Base-by-base conservation (phyloP, 2,329 filamentous ascomycete species). In the Penicillium sp. region DNA sequence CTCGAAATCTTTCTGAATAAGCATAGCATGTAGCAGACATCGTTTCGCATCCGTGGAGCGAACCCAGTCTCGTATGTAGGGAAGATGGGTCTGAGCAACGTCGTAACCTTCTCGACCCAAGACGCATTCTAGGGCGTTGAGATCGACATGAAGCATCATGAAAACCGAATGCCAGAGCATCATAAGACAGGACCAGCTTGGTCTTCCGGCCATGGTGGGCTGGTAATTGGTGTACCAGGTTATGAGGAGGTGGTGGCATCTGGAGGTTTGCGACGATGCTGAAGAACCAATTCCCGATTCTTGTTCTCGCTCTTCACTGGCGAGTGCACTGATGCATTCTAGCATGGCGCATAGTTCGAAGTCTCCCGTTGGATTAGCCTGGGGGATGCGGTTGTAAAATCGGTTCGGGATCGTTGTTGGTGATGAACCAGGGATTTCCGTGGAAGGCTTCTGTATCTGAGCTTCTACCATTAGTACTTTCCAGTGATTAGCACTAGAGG, bases 111-210 rank as follows among this genome's bases (percentile, higher is more conserved):
- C 57, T 16, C 57, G 50, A 11, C 57, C 57, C 8, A 21, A 48
- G 35, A 54, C 51, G n/a, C 51, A 57, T 55, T 60, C 57, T n/a
- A 60, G 47, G 22, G 48, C 48, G 42, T 71, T 64, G 26, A 71
- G 65, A 45, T 71, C 65, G 1, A 62, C 60, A 55, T 66, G 60
- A 0, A 71, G 56, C 11, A 48, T 60, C 45, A 72, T 71, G 43
- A 65, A 68, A 8, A 63, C 57, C 1, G 62, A 65, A 46, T 72
- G 69, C 70, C 70, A 72, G 31, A 71, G 62, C 7, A 68, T 55
- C 43, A 57, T 52, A 1, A 48, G 51, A 29, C 48, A 45, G 29
- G 33, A 19, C 50, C 54, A 57, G 29, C n/a, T 19, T 8, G 51
- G 11, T 22, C 51, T 54, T 13, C 31, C 31, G 13, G 43, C 13